Base-by-base conservation (phyloP, 345 rosid genomes). In the Moricandia arvensis region DNA sequence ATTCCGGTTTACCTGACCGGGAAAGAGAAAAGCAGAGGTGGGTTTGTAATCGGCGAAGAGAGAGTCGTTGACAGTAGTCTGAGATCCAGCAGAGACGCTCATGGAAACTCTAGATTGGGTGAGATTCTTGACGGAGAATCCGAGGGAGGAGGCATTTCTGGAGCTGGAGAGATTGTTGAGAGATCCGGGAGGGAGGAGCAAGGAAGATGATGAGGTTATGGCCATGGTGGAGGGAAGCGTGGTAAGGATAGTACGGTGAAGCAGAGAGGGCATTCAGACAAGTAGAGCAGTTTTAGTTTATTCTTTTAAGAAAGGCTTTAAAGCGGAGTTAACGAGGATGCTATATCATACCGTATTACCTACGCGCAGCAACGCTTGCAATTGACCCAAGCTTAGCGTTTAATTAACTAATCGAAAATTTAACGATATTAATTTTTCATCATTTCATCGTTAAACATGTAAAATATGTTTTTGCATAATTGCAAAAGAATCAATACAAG, bases 31-130 rank as follows among this genome's bases (percentile, higher is more conserved):
- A 63, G 97, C 96, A 47, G 72, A 57, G 73, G 76, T 78, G 69
- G 99, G 89, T 78, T 87, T 90, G 83, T 92, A 95, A 79, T 88
- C 93, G 49, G 82, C 80, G 75, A 95, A 92, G 77, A 84, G 63
- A 68, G 87, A 83, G 60, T 92, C 97, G 54, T 83, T 80, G 54
- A 84, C 86, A 11, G 79, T 62, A 59, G 75, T 61, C 17, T 85
- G 93, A 51, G 90, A 85, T 79, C 91, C 90, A 55, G 82, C 83
- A 2, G 97, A 89, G 26, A 82, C 85, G 74, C 91, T 87, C 93
- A 84, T 75, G 61, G 76, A 83, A 77, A 90, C 85, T 80, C 87
- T 82, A 73, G 91, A 86, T 82, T 91, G 87, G 63, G 21, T 59
- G 49, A 43, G 49, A 13, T 43, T 43, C 49, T 43, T 43, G 53